phyloP scores from a whole-genome alignment of 768 basidiomycete genomes.

The Sarcodon aspratus region DNA sequence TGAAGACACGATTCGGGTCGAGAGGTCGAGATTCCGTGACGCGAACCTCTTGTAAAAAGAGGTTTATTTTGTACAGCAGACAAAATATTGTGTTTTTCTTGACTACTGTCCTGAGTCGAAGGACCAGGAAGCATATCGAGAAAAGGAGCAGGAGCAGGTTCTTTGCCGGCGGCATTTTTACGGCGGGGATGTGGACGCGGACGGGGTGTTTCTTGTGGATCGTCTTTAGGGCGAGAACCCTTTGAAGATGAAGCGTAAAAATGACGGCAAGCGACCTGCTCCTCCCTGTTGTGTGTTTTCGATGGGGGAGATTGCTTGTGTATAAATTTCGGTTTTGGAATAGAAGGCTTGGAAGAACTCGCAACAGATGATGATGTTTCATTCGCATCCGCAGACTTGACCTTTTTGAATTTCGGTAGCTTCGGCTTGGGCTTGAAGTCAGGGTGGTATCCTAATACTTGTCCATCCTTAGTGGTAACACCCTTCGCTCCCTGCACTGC shows the following conservation, averaged over 20 bases:
- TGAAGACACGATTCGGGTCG: no score
- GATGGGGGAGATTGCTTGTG: neutral
- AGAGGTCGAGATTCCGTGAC: no score
- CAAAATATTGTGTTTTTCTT: no score
- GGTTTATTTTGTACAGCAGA: no score
- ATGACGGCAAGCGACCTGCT: neutral
- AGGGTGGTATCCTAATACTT: conserved; percentile 5
- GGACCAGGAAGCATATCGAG: no score
- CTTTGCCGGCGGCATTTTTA: neutral
- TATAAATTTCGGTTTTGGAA: neutral
- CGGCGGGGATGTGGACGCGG: conserved; percentile 1
- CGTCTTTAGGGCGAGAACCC: neutral
- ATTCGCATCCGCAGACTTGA: conserved; percentile 2
- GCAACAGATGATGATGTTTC: neutral
- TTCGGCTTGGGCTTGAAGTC: conserved; percentile 5
- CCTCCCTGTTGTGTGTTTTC: neutral
- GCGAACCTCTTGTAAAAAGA: no score
- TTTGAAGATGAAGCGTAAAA: neutral
- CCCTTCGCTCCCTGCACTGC: no score
- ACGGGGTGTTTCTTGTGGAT: conserved; percentile 5
- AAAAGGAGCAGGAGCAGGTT: no score
- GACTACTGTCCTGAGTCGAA: no score
- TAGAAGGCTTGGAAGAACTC: neutral
- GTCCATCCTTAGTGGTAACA: conserved; percentile 1
- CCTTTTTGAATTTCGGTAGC: conserved; percentile 9